Base-by-base conservation (phyloP, 305 asterid genomes). In the Fraxinus angustifolia region DNA sequence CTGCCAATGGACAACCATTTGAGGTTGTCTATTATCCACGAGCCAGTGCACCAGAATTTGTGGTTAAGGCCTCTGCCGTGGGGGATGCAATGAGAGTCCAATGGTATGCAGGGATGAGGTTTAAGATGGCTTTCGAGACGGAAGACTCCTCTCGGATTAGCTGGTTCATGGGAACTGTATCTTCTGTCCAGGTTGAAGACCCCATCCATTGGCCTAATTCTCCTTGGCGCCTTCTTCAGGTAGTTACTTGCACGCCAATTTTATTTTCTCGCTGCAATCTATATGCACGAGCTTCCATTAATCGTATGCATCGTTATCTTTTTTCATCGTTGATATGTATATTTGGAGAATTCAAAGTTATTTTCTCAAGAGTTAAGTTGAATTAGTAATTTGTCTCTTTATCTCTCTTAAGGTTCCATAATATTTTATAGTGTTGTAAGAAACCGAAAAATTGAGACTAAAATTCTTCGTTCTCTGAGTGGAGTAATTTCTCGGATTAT, bases 201-300 rank as follows among this genome's bases (percentile, higher is more conserved):
- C 92, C 91, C 1, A 74, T 90, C 73, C 96, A 79, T 77, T 92
- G 97, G 97, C 97, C 98, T 81, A 90, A 90, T 81, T 94, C 97
- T 48, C 98, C 98, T 0, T 94, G 98, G 98, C 89, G 98, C 85
- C 90, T 94, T 83, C 97, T 94, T 82, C 97, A 90, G 93, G 97
- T 93, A 71, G 56, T 31, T 19, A 65, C 34, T 26, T 11, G 26
- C 7, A 17, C 2, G 67, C 28, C 26, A 56, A n/a, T 17, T 56
- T 56, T 56, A 17, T 56, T 56, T 56, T 56, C 65, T 56, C 6
- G 65, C 65, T 56, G 26, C 65, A 17, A 56, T 56, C 26, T 4
- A n/a, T 56, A 21, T 56, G 65, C 65, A 17, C 21, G 26, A 56
- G 65, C 65, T n/a, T 56, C 65, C 26, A 5, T 56, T 17, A 56